Conservation (phyloP, 129 eudicot species). For the Ambrosia artemisiifolia region DNA sequence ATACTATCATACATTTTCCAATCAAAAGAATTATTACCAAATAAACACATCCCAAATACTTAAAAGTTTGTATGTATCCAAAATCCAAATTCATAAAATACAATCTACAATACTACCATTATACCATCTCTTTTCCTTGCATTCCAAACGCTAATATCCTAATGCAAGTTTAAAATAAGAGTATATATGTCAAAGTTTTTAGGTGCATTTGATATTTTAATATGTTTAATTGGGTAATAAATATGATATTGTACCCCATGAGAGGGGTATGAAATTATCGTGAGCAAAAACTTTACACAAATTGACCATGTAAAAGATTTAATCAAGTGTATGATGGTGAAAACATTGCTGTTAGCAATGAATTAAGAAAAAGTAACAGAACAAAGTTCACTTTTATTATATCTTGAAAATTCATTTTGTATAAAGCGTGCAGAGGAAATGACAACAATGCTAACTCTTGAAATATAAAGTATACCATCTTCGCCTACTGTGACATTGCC, state of each 20-base stretch:
- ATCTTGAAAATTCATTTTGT: neutral
- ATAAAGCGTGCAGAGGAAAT: neutral
- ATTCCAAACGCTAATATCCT: no score
- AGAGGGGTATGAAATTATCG: no score
- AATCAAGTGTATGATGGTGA: neutral
- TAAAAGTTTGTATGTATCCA: no score
- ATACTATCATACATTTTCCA: no score
- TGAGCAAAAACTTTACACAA: neutral
- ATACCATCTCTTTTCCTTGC: no score
- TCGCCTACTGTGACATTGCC: slow-evolving; percentile 89
- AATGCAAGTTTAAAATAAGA: no score
- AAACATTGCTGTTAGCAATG: neutral
- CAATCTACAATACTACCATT: no score
- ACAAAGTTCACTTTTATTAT: neutral
- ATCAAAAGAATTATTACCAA: no score
- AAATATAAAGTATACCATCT: slow-evolving; percentile 58
- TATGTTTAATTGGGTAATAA: neutral
- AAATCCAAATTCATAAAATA: no score
- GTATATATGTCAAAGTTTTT: no score
- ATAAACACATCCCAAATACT: no score
- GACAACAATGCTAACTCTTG: neutral
- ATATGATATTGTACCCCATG: neutral
- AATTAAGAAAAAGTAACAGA: neutral
- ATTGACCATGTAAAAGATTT: neutral
- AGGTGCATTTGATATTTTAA: neutral